These are phyloP conservation scores for Starmera dryadoides DNA, from an alignment of 805 yeast genomes.

Conservation along the genomic window DNA sequence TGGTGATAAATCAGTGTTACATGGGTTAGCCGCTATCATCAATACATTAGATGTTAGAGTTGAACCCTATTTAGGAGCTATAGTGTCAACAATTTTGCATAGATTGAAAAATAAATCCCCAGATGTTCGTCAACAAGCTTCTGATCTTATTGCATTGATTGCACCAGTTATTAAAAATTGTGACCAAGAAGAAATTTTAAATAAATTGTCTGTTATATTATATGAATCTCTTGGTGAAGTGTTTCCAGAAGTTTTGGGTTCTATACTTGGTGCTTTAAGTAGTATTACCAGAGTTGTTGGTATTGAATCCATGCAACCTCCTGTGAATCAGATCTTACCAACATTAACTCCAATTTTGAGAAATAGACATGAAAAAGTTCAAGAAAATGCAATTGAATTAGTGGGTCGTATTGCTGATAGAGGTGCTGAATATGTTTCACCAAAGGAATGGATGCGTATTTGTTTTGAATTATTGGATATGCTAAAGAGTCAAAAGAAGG, in stretches of 20 bases:
- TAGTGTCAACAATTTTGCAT: conserved; percentile 65
- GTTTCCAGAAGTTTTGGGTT: conserved; percentile 88
- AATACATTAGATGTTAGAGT: conserved; percentile 55
- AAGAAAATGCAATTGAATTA: conserved; percentile 68
- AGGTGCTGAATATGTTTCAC: conserved; percentile 77
- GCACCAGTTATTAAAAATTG: conserved; percentile 64
- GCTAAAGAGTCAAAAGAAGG: conserved; percentile 71
- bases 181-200: conserved; percentile 53
- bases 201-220: conserved; percentile 64
- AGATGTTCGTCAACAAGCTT: conserved; percentile 75
- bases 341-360: conserved; percentile 86
- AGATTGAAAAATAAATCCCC: conserved; percentile 66
- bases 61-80: conserved; percentile 64
- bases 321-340: conserved; percentile 75
- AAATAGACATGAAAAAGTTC: conserved; percentile 87
- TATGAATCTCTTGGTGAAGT: conserved; percentile 93
- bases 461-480: conserved; percentile 87
- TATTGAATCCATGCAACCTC: conserved; percentile 62
- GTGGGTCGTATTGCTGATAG: conserved; percentile 78
- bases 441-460: conserved; percentile 96
- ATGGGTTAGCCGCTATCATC: conserved; percentile 59
- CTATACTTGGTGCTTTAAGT: conserved; percentile 66
- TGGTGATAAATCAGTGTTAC: conserved; percentile 48
- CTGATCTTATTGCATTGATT: conserved; percentile 61
- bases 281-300: conserved; percentile 57